Evolutionary conservation across 768 basidiomycete species (phyloP).

Genomic region (Pleurotus tuoliensis): DNA sequence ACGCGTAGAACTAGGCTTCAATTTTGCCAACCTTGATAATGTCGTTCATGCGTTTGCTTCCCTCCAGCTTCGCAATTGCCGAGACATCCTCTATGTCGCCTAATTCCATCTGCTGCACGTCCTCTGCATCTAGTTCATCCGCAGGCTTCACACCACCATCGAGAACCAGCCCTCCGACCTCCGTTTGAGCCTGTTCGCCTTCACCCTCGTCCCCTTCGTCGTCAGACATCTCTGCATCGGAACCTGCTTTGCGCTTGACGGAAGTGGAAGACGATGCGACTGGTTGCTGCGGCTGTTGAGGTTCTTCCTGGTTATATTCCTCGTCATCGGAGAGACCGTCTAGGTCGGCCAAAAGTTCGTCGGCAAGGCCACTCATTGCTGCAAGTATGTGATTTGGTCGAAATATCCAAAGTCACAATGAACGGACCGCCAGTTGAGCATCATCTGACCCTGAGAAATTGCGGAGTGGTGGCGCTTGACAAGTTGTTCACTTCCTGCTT

Average conservation of each 20-base stretch:
- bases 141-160: constrained; percentile 90
- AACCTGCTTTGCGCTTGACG: constrained; percentile 65
- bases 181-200: constrained; percentile 39
- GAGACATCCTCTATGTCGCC: constrained; percentile 79
- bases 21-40: constrained; percentile 60
- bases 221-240: constrained; percentile 56
- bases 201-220: constrained; percentile 45
- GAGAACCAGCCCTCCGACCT: constrained; percentile 59
- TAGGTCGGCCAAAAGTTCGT: constrained; percentile 90
- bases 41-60: constrained; percentile 84
- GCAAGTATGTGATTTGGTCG: too few relatives aligned
- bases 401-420: neutral
- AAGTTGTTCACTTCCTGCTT: too few relatives aligned
- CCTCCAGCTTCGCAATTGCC: constrained; percentile 85
- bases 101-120: constrained; percentile 93
- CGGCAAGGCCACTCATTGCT: constrained; percentile 76
- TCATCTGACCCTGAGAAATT: neutral
- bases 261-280: constrained; percentile 13
- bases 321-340: constrained; percentile 77
- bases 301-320: constrained; percentile 46
- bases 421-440: neutral
- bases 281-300: constrained; percentile 23
- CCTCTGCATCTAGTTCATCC: constrained; percentile 93
- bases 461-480: neutral
- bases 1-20: neutral